Percentiles rank a stretch among this genome's conserved stretches.
phyloP scores from a whole-genome alignment of 306 rosid species.

The Herpetospermum pedunculosum region DNA sequence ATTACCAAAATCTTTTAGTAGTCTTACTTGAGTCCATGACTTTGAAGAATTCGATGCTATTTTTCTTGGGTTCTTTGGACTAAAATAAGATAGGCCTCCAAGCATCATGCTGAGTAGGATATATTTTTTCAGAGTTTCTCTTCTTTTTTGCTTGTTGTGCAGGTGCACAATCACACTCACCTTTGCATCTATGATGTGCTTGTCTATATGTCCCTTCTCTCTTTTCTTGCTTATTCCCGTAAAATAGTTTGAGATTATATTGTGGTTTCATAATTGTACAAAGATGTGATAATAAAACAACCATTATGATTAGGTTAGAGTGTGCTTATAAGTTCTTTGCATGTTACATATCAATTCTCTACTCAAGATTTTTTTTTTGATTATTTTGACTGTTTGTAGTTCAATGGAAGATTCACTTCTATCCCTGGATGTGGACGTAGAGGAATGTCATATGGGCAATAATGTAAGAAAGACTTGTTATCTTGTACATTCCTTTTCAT shows the following conservation, averaged over 20 bases:
- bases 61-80: no score
- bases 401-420: conserved; percentile 68
- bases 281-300: background rate
- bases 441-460: conserved; percentile 46
- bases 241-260: background rate
- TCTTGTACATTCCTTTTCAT: conserved; percentile 3
- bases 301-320: background rate
- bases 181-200: background rate
- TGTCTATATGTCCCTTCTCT: background rate
- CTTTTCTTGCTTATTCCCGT: background rate
- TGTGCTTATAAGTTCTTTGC: background rate
- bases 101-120: no score
- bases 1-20: background rate
- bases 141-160: no score
- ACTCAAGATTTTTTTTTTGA: conserved; percentile 2
- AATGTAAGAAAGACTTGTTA: conserved; percentile 39
- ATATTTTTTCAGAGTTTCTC: no score
- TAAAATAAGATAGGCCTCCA: no score
- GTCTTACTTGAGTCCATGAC: background rate
- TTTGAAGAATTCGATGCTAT: no score
- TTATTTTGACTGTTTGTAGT: conserved; percentile 30
- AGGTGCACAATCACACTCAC: background rate
- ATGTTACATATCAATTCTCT: background rate
- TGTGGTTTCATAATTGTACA: background rate
- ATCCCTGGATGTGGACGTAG: conserved; percentile 42